phyloP scores from a whole-genome alignment of 495 filamentous ascomycete genomes.

The Penicilliopsis zonata region DNA sequence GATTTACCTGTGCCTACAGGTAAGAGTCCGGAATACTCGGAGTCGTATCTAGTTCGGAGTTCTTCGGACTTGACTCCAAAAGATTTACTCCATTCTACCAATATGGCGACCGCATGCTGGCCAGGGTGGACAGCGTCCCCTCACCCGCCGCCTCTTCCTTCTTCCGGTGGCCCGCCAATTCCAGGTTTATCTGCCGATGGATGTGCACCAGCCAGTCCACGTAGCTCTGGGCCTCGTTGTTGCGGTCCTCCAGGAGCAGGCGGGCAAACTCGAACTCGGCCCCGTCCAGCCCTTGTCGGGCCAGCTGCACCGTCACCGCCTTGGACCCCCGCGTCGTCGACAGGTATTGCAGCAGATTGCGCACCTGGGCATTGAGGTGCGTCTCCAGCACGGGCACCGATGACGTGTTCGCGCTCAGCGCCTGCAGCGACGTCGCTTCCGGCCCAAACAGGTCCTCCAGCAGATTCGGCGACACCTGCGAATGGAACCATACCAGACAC shows the following conservation, averaged over 20 bases:
- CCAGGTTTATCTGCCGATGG: conserved; percentile 82
- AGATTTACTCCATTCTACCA: conserved; percentile 37
- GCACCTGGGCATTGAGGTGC: conserved; percentile 87
- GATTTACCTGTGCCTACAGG: too few species aligned
- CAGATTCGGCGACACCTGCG: conserved; percentile 63
- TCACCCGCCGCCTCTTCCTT: conserved; percentile 49
- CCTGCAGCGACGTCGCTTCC: conserved; percentile 55
- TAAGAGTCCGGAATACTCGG: too few species aligned
- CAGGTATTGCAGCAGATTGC: conserved; percentile 85
- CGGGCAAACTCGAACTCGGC: conserved; percentile 95
- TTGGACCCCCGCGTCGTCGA: conserved; percentile 73
- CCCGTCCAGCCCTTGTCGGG: conserved; percentile 85
- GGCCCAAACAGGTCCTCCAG: conserved; percentile 84
- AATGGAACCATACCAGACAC: conserved; percentile 82
- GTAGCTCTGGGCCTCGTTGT: conserved; percentile 95
- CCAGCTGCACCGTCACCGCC: conserved; percentile 78
- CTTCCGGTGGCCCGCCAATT: conserved; percentile 69
- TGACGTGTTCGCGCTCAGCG: conserved; percentile 66
- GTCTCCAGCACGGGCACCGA: conserved; percentile 69
- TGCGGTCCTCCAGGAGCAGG: conserved; percentile 83
- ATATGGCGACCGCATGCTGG: conserved; percentile 60
- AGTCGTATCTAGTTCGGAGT: too few species aligned
- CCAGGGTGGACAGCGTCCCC: conserved; percentile 44
- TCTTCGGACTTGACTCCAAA: too few species aligned
- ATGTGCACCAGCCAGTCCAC: conserved; percentile 97